These are phyloP conservation scores for Hypoxylon sp. DNA, from an alignment of 2,329 filamentous ascomycete genomes.

Conservation along the genomic window DNA sequence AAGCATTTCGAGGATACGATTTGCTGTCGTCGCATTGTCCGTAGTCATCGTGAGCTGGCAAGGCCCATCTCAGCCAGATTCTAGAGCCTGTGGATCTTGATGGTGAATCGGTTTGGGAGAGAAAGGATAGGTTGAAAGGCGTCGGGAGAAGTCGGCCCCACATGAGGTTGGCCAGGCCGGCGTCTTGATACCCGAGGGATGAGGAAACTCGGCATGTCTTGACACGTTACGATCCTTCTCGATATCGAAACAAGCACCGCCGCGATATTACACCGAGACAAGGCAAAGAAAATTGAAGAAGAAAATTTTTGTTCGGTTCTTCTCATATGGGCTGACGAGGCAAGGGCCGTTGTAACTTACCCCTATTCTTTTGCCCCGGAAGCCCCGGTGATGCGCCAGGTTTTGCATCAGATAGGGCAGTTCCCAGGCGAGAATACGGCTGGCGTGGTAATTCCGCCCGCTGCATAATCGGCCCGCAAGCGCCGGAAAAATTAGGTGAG, in stretches of 20 bases:
- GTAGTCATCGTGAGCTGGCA: slow-evolving; percentile 23
- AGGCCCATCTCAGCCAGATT: slow-evolving; percentile 1
- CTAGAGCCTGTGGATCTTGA: not conserved
- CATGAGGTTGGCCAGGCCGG: slow-evolving; percentile 12
- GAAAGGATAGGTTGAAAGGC: not conserved
- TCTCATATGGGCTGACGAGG: slow-evolving; percentile 19
- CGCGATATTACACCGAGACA: slow-evolving; percentile 4
- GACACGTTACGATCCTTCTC: slow-evolving; percentile 5
- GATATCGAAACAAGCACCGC: not conserved
- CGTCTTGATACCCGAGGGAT: slow-evolving; percentile 5
- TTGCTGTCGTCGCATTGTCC: not conserved
- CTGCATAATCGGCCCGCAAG: slow-evolving; percentile 32
- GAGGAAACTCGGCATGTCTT: not conserved
- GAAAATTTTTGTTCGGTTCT: slow-evolving; percentile 30
- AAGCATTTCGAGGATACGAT: not conserved
- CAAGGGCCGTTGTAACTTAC: slow-evolving; percentile 9
- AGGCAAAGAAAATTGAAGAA: not conserved
- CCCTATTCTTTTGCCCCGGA: slow-evolving; percentile 19
- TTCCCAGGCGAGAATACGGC: not conserved
- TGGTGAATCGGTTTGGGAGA: slow-evolving; percentile 11
- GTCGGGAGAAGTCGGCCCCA: slow-evolving; percentile 34
- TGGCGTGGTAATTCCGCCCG: slow-evolving; percentile 19
- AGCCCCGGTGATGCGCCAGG: slow-evolving; percentile 18
- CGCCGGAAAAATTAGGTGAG: slow-evolving; percentile 20
- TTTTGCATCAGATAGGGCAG: slow-evolving; percentile 22